Percentiles rank a stretch among this genome's conserved stretches.
phyloP scores from a whole-genome alignment of 2,329 filamentous ascomycete species.

The Cytospora piceicola region DNA sequence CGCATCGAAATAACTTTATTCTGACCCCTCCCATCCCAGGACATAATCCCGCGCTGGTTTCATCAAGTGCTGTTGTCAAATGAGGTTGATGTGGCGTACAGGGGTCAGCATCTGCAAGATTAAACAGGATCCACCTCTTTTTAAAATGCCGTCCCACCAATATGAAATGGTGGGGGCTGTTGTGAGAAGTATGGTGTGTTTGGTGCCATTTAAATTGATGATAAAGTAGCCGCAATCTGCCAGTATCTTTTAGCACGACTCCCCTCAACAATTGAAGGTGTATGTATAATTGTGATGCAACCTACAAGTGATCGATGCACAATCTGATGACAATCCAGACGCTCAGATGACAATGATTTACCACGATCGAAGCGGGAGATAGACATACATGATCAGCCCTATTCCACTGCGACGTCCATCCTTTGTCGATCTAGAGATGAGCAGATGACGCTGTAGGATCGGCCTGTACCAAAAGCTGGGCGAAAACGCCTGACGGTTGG shows the following conservation, averaged over 20 bases:
- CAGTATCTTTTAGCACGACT: not conserved
- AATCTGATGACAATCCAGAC: not conserved
- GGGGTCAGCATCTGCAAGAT: constrained; percentile 6
- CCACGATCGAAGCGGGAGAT: not conserved
- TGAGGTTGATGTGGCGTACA: constrained; percentile 12
- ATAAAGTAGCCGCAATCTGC: constrained; percentile 17
- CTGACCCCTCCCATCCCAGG: constrained; percentile 7
- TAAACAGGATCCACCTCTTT: not conserved
- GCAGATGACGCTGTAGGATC: not conserved
- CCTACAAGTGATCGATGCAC: not conserved
- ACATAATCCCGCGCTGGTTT: constrained; percentile 19
- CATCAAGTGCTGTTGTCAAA: constrained; percentile 19
- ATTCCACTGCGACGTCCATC: constrained; percentile 4
- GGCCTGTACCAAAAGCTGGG: not conserved
- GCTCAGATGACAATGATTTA: not conserved
- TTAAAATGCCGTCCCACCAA: not conserved
- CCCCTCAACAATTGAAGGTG: not conserved
- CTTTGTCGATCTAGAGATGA: not conserved
- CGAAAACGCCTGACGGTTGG: not conserved
- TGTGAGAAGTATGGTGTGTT: not conserved
- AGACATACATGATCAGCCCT: constrained; percentile 24
- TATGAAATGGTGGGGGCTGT: not conserved
- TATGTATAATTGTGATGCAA: not conserved
- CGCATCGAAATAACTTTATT: constrained; percentile 18
- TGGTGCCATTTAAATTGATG: constrained; percentile 11